Base-by-base conservation (phyloP, 352 stramenopile species). In the Globisporangium abappressorium region DNA sequence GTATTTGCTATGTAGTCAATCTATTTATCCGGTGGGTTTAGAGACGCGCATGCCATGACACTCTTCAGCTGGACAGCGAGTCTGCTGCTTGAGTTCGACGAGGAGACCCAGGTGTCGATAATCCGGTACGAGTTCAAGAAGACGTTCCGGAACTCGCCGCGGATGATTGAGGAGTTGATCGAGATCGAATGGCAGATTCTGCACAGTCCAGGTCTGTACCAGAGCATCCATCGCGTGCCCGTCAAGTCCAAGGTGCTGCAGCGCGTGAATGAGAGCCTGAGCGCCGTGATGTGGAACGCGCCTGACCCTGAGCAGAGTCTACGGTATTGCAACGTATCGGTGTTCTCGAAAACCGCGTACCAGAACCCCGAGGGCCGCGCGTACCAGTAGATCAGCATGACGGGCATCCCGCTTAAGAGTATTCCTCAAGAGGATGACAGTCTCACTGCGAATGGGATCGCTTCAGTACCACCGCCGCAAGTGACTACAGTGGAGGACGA, bases 81-180 rank as follows among this genome's bases (percentile, higher is more conserved):
- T 18, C 20, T 34, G 36, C 36, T 46, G 5, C 43, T 64, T 22
- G 64, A 64, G 24, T 62, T 43, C 20, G 41, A 64, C 33, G 20
- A 57, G 1, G 15, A 18, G 20, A n/a, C 53, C 18, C 38, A 49
- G 12, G 28, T 28, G 20, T 18, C 11, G 41, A 57, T 69, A 55
- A 30, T 58, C 15, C 64, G 55, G 8, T 69, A 58, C 33, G 38
- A 69, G 33, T 69, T 69, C 30, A 30, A 14, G 30, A 69, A 69
- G 56, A 8, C 24, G 14, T 69, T 69, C 33, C 64, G 46, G 1
- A 24, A 55, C 1, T 49, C 65, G 0, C 33, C 49, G 34, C 56
- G 22, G 41, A 33, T 14, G 6, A 4, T 65, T 7, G 41, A 36
- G 7, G 43, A 70, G 24, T 43, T 56, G 33, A 24, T 36, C 3